A percentile compares a stretch with the other conserved stretches of the same genome.
These are phyloP conservation scores for Amanita inopinata DNA, from an alignment of 768 basidiomycete species.

Conservation along the genomic window DNA sequence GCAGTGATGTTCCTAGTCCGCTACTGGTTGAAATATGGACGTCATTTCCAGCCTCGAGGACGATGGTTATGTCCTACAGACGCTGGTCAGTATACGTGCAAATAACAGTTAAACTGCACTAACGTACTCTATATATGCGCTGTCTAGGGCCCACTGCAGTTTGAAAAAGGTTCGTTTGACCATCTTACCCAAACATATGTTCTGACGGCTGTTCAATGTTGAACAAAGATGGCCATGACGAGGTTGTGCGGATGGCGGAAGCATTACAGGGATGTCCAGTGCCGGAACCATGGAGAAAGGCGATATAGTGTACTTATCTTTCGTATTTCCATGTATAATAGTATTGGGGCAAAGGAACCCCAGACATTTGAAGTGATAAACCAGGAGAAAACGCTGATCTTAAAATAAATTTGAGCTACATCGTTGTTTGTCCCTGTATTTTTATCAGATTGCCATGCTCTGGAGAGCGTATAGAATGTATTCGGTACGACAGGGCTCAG, in stretches of 20 bases:
- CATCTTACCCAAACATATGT: neutral
- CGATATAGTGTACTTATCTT: too few species aligned
- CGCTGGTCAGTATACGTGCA: conserved; percentile 23
- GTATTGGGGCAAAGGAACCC: too few species aligned
- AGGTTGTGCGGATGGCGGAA: conserved; percentile 32
- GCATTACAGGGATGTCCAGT: conserved; percentile 34
- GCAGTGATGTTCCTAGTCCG: neutral
- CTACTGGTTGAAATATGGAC: neutral
- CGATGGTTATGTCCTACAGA: conserved; percentile 32
- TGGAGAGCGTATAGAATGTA: too few species aligned
- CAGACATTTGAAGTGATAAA: too few species aligned
- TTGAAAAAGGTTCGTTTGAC: conserved; percentile 24
- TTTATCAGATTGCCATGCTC: too few species aligned
- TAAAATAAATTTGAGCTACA: too few species aligned
- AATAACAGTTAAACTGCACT: neutral
- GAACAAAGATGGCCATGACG: conserved; percentile 34
- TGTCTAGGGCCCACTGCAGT: conserved; percentile 26
- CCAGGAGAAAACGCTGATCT: too few species aligned
- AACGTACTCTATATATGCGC: neutral
- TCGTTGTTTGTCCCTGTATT: too few species aligned
- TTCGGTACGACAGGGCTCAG: too few species aligned
- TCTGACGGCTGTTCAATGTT: conserved; percentile 2
- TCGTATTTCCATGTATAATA: too few species aligned
- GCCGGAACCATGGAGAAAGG: conserved; percentile 19
- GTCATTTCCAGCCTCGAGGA: conserved; percentile 20